Evolutionary conservation across 768 basidiomycete genomes (phyloP), one percentile per base, ranked within the genome.

Genomic region (Epithele typhae): DNA sequence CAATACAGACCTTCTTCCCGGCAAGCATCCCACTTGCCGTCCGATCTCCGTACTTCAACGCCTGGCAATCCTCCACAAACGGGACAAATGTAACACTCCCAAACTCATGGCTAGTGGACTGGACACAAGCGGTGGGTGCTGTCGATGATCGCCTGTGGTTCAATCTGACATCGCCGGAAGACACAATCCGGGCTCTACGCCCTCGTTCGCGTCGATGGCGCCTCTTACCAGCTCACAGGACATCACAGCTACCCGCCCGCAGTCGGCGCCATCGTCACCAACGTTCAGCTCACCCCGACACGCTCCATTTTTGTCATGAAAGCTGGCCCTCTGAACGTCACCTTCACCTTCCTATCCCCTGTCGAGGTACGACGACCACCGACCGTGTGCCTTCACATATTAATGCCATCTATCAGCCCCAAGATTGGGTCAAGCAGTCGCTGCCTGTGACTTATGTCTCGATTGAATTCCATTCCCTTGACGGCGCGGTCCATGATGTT

Each of bases 401-500:
- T 25, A 4, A 25, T 30, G 34, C 4, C 18, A 30, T 30, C 8
- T 14, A 14, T 30, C 27, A 69, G 66, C 67, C 68, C 0, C 54
- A 57, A 14, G 65, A 72, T 51, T 61, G 64, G 45, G 63, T 68
- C 37, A 58, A 57, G n/a, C 68, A 70, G 44, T 70, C 70, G 1
- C 42, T 72, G 3, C 69, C 71, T 4, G 69, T 71, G 51, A 63
- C 68, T 10, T 72, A 72, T 42, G 30, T 72, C 11, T 54, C 61
- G 8, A 43, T 72, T 4, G 52, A 59, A 10, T 66, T 60, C 6
- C 34, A 22, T 4, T 53, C 69, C 0, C 51, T 55, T 15, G 69
- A 72, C 40, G 65, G 62, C 6, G 47, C 49, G 10, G 17, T 58
- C 9, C 71, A 72, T 48, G 15, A 25, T 14, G 62, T 69, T 5